Evolutionary conservation across 306 rosid genomes (phyloP), one percentile per base, ranked within the genome.

Genomic region (Quercus alba): DNA sequence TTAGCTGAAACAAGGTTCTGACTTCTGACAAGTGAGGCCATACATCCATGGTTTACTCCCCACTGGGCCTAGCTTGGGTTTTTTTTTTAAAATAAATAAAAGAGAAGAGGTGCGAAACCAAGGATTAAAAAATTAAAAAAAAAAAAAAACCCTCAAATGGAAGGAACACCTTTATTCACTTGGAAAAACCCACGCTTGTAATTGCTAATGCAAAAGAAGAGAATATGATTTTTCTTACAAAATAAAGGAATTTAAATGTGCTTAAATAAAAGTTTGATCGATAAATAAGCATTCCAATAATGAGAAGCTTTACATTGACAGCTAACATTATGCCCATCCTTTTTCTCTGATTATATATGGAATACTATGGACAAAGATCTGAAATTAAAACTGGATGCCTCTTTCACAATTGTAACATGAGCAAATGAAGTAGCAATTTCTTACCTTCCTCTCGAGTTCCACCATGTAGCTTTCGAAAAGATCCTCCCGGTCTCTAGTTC

Each of bases 381-480:
- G 75, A 52, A 80, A 54, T 41, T 74, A 79, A 78, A 78, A 38
- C 76, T 23, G 18, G 64, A 25, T 76, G 7, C 59, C 56, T 75
- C 63, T 51, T 30, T 76, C 63, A 79, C 67, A 70, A 46, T 79
- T 57, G 56, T 17, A 19, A 55, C 9, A 51, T n/a, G 68, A 62
- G 44, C 57, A 77, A 33, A 76, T 30, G 7, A 68, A 67, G 72
- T 15, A 75, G 78, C 74, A 66, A 19, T 70, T 41, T 77, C 61
- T 85, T 87, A 92, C 99, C 98, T 93, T 96, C 86, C 97, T 89
- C 89, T 89, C 97, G 64, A 96, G 97, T 86, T 96, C 99, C 80
- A 93, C 97, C 88, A 91, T 87, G 92, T 93, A 93, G 90, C 97
- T 91, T 85, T 96, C 99, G 75, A 84, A 96, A 78, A 96, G 94